Evolutionary conservation across 345 rosid genomes (phyloP).

Genomic region (Populus alba): DNA sequence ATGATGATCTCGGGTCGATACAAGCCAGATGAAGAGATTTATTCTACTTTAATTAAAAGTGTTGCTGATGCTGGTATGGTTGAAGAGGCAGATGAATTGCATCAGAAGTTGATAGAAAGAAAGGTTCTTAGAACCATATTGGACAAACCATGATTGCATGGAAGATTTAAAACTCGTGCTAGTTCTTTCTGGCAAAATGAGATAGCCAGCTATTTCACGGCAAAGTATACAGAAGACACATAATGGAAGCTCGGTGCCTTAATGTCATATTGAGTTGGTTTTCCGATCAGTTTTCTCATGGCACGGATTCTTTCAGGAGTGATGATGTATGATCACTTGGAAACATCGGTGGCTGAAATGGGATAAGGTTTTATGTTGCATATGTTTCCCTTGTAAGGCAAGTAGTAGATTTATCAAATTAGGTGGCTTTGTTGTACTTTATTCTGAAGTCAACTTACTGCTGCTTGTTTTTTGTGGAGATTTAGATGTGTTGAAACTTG

Average conservation of each 20-base stretch:
- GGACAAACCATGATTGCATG: not conserved
- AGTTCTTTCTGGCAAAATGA: not conserved
- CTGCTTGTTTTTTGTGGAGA: too few species aligned
- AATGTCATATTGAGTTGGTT: not conserved
- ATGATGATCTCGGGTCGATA: slow-evolving; percentile 53
- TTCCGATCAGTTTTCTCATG: not conserved
- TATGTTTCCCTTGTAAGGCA: too few species aligned
- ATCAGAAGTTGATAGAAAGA: slow-evolving; percentile 43
- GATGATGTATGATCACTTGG: too few species aligned
- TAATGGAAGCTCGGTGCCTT: not conserved
- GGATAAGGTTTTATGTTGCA: too few species aligned
- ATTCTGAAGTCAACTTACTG: too few species aligned
- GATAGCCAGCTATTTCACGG: not conserved
- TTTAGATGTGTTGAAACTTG: too few species aligned
- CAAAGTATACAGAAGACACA: not conserved
- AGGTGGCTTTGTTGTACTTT: too few species aligned
- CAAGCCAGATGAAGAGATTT: slow-evolving; percentile 50
- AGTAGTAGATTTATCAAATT: too few species aligned
- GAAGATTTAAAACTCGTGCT: not conserved
- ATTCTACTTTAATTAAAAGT: slow-evolving; percentile 41
- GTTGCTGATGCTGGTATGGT: slow-evolving; percentile 62
- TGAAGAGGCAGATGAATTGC: slow-evolving; percentile 56
- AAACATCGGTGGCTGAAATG: too few species aligned
- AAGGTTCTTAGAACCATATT: slow-evolving; percentile 21
- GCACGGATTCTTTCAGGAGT: not conserved